Evolutionary conservation across 1,284 basidiomycete species (phyloP), one percentile per base, ranked within the genome.

Genomic region (Fomitopsis betulina): DNA sequence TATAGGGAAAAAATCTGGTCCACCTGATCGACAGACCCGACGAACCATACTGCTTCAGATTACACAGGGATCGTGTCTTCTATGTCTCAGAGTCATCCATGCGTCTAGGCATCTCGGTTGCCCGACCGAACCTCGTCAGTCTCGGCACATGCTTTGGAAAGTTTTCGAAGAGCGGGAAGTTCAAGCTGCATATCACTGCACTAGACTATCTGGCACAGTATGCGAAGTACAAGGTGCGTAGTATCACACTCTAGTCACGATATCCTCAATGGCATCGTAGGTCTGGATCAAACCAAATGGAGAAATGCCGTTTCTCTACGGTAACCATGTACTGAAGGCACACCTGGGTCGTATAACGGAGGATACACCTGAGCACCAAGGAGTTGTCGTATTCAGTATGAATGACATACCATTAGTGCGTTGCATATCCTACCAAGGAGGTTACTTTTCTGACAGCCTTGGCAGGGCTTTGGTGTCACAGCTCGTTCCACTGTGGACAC

Each of bases 211-310:
- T 99, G 56, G 94, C 94, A 2, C 94, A 97, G 71, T 98, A 98
- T 72, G 96, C 97, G 25, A 98, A 97, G 76, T 95, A 96, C 81
- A 99, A 99, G 84, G 96, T 94, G 63, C 55, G 76, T 64, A 5
- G 6, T 52, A 9, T 10, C 35, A 33, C 15, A 35, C 17, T 17
- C 59, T 15, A n/a, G 25, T 5, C 23, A 30, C 27, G 8, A 30
- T 30, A 30, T 30, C 27, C 27, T 30, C 27, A 30, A 30, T 30
- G 27, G 5, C 8, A 19, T 12, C 32, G 9, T 65, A 97, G 96
- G 86, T 98, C 38, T 99, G 97, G 97, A 96, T 99, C 74, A 99
- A 99, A 75, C 91, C 96, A 15, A 97, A 99, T 63, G 97, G 97
- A 69, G 97, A 99, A 76, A 94, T 99, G 86, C 97, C 97, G 2